Base-by-base conservation (phyloP, 2,329 filamentous ascomycete species). In the Aspergillus carbonarius region DNA sequence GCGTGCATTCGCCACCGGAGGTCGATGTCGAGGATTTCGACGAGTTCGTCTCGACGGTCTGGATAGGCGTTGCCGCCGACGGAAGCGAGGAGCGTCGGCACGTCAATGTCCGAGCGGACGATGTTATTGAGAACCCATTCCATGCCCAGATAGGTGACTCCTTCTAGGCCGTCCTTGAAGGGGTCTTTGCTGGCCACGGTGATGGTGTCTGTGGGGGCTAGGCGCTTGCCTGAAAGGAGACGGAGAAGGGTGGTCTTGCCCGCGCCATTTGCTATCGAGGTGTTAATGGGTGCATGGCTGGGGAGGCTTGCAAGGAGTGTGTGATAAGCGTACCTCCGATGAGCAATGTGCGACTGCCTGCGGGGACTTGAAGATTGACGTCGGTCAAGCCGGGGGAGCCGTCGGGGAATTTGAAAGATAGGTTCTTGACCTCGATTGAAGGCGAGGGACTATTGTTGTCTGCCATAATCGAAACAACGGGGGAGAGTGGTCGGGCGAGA, bases 101-200 rank as follows among this genome's bases (percentile, higher is more conserved):
- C 93, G 59, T 91, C 92, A 66, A 99, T 96, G 76, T 99, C 95
- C 30, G 89, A 96, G 53, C 93, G 90, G 49, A 98, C 95, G 69
- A 98, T 96, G 50, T 91, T 91, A 80, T 98, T 98, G 9, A 99
- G 85, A 3, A 98, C 95, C 95, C 95, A 99, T 81, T 99, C 95
- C 0, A 97, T 86, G 0, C 95, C 95, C 7, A 99, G 89, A 76
- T 99, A 99, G 20, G 93, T 98, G 32, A 99, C 93, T 62, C 95
- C 95, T 77, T 96, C 91, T 27, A 97, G 86, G 10, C 88, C 87
- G 35, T 92, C 85, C 74, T 91, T 90, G 85, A 99, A 99, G 8
- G 95, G 95, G 76, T 99, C 95, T 50, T 91, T 86, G 63, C 90
- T 91, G 50, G 86, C 89, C 62, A 99, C 88, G 69, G 79, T 81